A percentile compares a stretch with the other conserved stretches of the same genome.
Evolutionary conservation across 306 rosid genomes (phyloP).

Genomic region (Trifolium repens): DNA sequence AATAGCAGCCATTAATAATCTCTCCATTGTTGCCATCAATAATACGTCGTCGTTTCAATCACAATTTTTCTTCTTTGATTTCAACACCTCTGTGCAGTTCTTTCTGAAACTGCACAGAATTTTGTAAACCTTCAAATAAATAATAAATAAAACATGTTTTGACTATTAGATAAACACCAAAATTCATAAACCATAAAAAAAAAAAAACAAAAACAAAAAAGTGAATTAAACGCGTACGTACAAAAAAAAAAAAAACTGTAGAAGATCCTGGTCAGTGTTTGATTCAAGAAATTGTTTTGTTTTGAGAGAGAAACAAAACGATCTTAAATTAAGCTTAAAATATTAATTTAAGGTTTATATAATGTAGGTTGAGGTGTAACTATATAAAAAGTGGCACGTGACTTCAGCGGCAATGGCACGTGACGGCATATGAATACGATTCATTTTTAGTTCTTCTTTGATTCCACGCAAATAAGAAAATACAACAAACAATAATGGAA

Average conservation of each 20-base stretch:
- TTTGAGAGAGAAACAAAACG: neutral
- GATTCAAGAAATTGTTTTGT: neutral
- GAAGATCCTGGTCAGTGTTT: conserved; percentile 1
- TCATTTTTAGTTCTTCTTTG: neutral
- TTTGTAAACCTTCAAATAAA: neutral
- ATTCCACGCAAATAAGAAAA: neutral
- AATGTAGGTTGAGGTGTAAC: neutral
- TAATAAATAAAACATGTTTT: neutral
- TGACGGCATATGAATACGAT: neutral
- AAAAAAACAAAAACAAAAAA: neutral
- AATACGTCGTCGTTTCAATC: neutral
- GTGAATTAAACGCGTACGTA: neutral
- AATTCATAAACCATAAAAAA: neutral
- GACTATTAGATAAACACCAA: neutral
- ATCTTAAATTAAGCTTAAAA: neutral
- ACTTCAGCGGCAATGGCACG: neutral
- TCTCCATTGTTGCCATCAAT: conserved; percentile 49
- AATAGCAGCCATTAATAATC: conserved; percentile 50
- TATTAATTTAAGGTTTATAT: neutral
- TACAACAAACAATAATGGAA: too few relatives aligned
- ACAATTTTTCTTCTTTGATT: neutral
- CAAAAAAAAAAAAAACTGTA: neutral
- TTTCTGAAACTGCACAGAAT: neutral
- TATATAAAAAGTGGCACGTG: neutral
- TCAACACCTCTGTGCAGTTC: conserved; percentile 3